Evolutionary conservation across 2,329 filamentous ascomycete species (phyloP).

Genomic region (Paramyrothecium sp.): DNA sequence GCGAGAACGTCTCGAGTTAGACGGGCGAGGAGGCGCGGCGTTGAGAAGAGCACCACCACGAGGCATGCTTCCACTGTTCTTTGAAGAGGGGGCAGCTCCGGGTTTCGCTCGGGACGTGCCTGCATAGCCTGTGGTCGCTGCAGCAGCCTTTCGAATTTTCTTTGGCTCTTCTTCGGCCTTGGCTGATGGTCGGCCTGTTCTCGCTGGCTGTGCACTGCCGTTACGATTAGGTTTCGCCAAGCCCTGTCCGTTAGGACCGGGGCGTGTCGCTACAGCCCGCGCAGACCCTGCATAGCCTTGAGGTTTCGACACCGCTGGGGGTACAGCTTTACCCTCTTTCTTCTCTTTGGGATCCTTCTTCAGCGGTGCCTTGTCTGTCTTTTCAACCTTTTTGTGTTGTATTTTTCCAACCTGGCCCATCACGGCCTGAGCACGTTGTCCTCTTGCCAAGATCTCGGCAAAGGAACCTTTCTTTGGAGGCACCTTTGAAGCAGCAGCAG

Average conservation of each 20-base stretch:
- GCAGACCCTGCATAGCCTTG: constrained; percentile 28
- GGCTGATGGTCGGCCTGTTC: constrained; percentile 16
- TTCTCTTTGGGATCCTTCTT: constrained; percentile 42
- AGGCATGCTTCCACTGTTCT: constrained; percentile 29
- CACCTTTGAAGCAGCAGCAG: constrained; percentile 37
- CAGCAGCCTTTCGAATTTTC: constrained; percentile 60
- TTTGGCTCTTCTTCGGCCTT: constrained; percentile 42
- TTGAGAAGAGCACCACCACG: constrained; percentile 42
- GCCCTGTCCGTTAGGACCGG: constrained; percentile 20
- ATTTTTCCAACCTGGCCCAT: constrained; percentile 68
- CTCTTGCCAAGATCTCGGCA: constrained; percentile 71
- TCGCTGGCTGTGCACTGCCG: constrained; percentile 13
- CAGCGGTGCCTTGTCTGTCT: constrained; percentile 42
- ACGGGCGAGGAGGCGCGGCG: constrained; percentile 22
- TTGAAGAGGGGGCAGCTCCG: constrained; percentile 14
- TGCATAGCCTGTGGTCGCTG: constrained; percentile 63
- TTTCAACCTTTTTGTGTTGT: constrained; percentile 72
- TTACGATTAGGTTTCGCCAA: constrained; percentile 16
- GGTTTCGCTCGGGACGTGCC: constrained; percentile 63
- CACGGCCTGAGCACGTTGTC: constrained; percentile 61
- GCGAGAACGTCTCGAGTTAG: constrained; percentile 29
- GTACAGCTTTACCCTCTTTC: constrained; percentile 8
- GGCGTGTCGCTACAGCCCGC: constrained; percentile 23
- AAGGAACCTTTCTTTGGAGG: constrained; percentile 72
- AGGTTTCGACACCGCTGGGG: constrained; percentile 8